Percentiles rank a stretch among this genome's conserved stretches.
phyloP scores from a whole-genome alignment of 192 early-diverging fungal genomes.

The Dissophora globulifera region DNA sequence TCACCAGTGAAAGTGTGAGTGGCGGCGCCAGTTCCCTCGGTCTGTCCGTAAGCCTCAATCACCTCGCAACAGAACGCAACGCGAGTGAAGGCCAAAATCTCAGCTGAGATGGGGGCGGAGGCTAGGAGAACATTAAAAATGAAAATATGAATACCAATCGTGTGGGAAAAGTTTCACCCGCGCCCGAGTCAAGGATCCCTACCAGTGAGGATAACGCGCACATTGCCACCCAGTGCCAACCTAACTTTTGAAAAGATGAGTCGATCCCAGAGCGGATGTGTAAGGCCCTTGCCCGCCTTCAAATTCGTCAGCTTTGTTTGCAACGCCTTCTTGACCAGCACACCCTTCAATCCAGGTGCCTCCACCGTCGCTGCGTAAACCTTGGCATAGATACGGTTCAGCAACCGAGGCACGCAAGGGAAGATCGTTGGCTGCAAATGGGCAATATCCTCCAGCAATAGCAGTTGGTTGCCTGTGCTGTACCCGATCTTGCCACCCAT shows the following conservation, averaged over 20 bases:
- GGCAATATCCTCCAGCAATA: slow-evolving; percentile 83
- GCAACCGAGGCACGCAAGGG: slow-evolving; percentile 85
- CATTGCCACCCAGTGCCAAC: slow-evolving; percentile 83
- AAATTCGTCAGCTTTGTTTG: slow-evolving; percentile 72
- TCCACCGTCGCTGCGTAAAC: slow-evolving; percentile 68
- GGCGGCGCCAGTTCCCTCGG: slow-evolving; percentile 75
- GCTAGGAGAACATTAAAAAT: slow-evolving; percentile 8
- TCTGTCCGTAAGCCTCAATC: slow-evolving; percentile 90
- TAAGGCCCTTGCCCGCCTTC: slow-evolving; percentile 66
- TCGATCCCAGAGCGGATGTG: slow-evolving; percentile 89
- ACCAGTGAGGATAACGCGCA: slow-evolving; percentile 83
- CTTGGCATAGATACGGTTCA: slow-evolving; percentile 90
- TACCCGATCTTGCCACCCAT: slow-evolving; percentile 81
- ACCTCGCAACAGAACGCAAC: slow-evolving; percentile 83
- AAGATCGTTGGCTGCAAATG: slow-evolving; percentile 88
- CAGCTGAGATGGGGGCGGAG: slow-evolving; percentile 86
- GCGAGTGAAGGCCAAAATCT: slow-evolving; percentile 84
- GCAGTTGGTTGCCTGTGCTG: slow-evolving; percentile 75
- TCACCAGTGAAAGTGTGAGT: slow-evolving; percentile 68
- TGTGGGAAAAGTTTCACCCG: not conserved
- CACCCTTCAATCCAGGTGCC: slow-evolving; percentile 70
- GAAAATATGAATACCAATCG: not conserved
- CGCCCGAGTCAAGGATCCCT: not conserved
- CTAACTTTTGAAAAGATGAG: slow-evolving; percentile 83
- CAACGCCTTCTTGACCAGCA: slow-evolving; percentile 67